Conservation (phyloP, 331 rosid species). For the Malus hybrid region DNA sequence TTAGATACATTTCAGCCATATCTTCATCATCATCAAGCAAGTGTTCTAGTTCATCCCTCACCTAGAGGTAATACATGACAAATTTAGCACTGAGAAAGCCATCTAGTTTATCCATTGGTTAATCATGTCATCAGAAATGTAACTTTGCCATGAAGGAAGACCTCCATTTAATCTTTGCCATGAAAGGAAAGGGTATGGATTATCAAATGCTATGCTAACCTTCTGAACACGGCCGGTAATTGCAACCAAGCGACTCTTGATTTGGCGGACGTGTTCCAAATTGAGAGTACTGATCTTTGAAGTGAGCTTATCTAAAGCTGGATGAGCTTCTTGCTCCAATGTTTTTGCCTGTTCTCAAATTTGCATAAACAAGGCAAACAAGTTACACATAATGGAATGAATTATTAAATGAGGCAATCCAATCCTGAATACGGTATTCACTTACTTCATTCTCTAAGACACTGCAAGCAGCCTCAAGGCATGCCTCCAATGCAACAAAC, state of each 20-base stretch:
- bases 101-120: neutral
- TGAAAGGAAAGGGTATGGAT: neutral
- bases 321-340: slow-evolving; percentile 92
- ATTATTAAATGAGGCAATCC: neutral
- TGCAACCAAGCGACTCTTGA: slow-evolving; percentile 95
- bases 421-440: neutral
- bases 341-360: slow-evolving; percentile 56
- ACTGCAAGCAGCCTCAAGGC: slow-evolving; percentile 60
- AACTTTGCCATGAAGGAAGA: no score
- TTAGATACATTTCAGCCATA: slow-evolving; percentile 97
- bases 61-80: slow-evolving; percentile 27
- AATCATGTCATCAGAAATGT: neutral
- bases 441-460: slow-evolving; percentile 54
- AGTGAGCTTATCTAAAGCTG: slow-evolving; percentile 93
- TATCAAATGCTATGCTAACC: slow-evolving; percentile 22
- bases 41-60: slow-evolving; percentile 90
- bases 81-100: neutral
- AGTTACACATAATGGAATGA: neutral
- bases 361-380: slow-evolving; percentile 7
- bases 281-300: slow-evolving; percentile 96
- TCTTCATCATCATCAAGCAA: slow-evolving; percentile 89
- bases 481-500: slow-evolving; percentile 84
- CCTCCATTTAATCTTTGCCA: neutral
- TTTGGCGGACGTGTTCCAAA: slow-evolving; percentile 92
- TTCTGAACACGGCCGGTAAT: slow-evolving; percentile 96